Evolutionary conservation across 345 rosid species (phyloP).

Genomic region (Isatis tinctoria): DNA sequence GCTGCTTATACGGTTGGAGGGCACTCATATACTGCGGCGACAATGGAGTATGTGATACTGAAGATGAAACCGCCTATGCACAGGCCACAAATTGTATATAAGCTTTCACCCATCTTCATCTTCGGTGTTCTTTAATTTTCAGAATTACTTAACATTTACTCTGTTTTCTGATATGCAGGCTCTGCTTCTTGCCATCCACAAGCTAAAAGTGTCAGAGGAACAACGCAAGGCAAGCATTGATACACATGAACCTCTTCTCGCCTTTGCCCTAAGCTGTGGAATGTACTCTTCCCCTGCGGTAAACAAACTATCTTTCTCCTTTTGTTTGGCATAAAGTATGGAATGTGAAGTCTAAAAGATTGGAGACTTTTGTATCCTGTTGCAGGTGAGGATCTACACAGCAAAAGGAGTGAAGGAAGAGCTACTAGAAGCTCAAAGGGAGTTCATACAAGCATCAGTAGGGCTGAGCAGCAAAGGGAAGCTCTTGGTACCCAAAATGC

Average conservation of each 20-base stretch:
- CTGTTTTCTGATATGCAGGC: conserved; percentile 39
- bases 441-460: conserved; percentile 72
- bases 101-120: background rate
- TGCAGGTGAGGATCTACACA: conserved; percentile 72
- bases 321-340: background rate
- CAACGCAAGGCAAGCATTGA: conserved; percentile 62
- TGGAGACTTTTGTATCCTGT: conserved; percentile 11
- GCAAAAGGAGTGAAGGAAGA: conserved; percentile 69
- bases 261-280: conserved; percentile 83
- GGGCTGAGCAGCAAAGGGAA: conserved; percentile 91
- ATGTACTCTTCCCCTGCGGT: conserved; percentile 96
- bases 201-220: conserved; percentile 76
- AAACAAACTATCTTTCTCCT: conserved; percentile 37
- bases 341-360: background rate
- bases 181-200: conserved; percentile 79
- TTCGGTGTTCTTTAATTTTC: background rate
- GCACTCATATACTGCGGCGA: conserved; percentile 75
- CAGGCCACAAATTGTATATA: conserved; percentile 82
- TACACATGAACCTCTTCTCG: conserved; percentile 59
- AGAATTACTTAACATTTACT: background rate
- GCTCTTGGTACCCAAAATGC: conserved; percentile 81
- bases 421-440: conserved; percentile 74
- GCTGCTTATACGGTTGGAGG: conserved; percentile 95
- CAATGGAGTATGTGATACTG: conserved; percentile 69
- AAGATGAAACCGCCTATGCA: conserved; percentile 93